Evolutionary conservation across 2,329 filamentous ascomycete genomes (phyloP), one percentile per base, ranked within the genome.

Genomic region (Trichoderma semiorbis): DNA sequence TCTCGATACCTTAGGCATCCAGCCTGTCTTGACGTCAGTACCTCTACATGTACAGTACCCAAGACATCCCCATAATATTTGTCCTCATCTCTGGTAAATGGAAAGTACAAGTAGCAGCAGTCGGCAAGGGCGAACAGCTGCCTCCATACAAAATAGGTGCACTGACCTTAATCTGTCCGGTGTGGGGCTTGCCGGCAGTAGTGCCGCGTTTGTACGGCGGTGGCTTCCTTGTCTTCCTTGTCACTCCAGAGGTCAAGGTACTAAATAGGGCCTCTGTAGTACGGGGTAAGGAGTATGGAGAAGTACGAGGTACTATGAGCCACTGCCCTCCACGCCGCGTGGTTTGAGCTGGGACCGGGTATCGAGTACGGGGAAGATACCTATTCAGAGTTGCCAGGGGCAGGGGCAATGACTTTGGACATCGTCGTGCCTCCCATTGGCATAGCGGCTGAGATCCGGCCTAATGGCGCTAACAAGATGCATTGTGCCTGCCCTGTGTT

Each of bases 181-280:
- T n/a, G 70, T 63, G 39, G 70, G 57, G 64, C 64, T 53, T 24
- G 26, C 70, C 70, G 70, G 70, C 65, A 72, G 66, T 69, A 55
- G 64, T 58, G 21, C 70, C 70, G 70, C 58, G 60, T 72, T 69
- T 72, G 65, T 36, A 69, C 55, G 67, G 50, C 32, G 64, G 67
- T 69, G 36, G 66, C 39, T 69, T 61, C 36, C 57, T 69, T 36
- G 57, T 62, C 36, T 36, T 43, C 69, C 36, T 39, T 36, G 34
- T 36, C 34, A 36, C 34, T 18, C 60, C 24, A 55, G 43, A 55
- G 34, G 24, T 32, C 26, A n/a, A 39, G 32, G 43, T 63, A 12
- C 18, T 58, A 6, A 58, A 16, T n/a, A 32, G 39, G 39, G 39
- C 39, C 24, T 21, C 24, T 64, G 32, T 18, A 26, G 60, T n/a